Conservation (phyloP, 2,329 filamentous ascomycete genomes). For the Leptographium procerum region DNA sequence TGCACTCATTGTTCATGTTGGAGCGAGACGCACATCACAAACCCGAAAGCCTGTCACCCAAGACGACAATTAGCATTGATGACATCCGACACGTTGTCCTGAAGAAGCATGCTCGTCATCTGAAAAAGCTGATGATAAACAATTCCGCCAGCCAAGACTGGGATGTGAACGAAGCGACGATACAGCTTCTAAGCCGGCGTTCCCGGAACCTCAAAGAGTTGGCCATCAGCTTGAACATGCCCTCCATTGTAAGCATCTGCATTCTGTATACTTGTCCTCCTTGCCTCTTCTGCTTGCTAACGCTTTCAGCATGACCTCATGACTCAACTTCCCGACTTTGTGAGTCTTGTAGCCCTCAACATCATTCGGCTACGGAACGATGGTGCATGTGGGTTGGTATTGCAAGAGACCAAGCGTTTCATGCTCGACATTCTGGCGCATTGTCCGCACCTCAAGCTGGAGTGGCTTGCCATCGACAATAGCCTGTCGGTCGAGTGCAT, state of each 20-base stretch:
- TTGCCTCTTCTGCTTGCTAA: not conserved
- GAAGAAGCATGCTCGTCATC: slow-evolving; percentile 41
- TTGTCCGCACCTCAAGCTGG: slow-evolving; percentile 41
- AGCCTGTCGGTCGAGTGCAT: slow-evolving; percentile 37
- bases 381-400: slow-evolving; percentile 44
- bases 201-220: slow-evolving; percentile 43
- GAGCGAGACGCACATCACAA: slow-evolving; percentile 40
- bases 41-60: slow-evolving; percentile 40
- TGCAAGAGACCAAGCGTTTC: slow-evolving; percentile 46
- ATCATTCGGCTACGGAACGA: slow-evolving; percentile 42
- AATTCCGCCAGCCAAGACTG: slow-evolving; percentile 41
- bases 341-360: slow-evolving; percentile 42
- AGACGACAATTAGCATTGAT: slow-evolving; percentile 38
- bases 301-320: slow-evolving; percentile 41
- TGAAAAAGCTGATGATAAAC: slow-evolving; percentile 49
- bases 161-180: slow-evolving; percentile 45
- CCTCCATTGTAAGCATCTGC: slow-evolving; percentile 37
- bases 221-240: slow-evolving; percentile 41
- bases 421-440: slow-evolving; percentile 47
- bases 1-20: slow-evolving; percentile 49
- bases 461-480: slow-evolving; percentile 46
- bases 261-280: not conserved
- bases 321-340: slow-evolving; percentile 41
- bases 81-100: slow-evolving; percentile 47
- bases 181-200: slow-evolving; percentile 39